Percentiles rank a stretch among this genome's conserved stretches.
Evolutionary conservation across 441 rosid genomes (phyloP).

Genomic region (Flueggea neowawraea): DNA sequence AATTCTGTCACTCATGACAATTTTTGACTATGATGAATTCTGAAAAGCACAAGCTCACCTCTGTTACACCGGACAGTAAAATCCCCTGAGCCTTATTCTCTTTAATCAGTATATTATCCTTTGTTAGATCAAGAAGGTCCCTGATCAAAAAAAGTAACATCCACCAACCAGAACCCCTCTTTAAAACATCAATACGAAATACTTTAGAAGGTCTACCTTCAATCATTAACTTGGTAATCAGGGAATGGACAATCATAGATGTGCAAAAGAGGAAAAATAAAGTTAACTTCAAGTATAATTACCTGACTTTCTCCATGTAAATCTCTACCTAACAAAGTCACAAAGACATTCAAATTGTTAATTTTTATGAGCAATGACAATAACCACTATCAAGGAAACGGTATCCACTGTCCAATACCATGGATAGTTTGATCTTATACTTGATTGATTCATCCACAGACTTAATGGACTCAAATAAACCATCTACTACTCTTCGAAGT

Average conservation of each 20-base stretch:
- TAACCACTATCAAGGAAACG: no score
- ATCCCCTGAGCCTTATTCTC: constrained; percentile 72
- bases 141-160: constrained; percentile 23
- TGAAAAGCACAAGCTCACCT: constrained; percentile 29
- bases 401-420: constrained; percentile 31
- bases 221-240: no score
- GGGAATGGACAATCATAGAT: no score
- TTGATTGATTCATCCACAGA: constrained; percentile 38
- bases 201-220: no score
- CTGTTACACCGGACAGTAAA: constrained; percentile 65
- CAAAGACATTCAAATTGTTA: neutral
- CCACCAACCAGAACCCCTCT: no score
- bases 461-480: constrained; percentile 43
- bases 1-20: no score
- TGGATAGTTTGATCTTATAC: constrained; percentile 50
- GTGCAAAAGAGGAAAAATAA: no score
- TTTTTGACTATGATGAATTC: no score
- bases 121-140: constrained; percentile 80
- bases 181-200: no score
- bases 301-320: constrained; percentile 97
- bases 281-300: neutral
- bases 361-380: no score
- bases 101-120: constrained; percentile 79
- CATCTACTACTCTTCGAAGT: constrained; percentile 62
- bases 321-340: constrained; percentile 62